Evolutionary conservation across 1,139 yeast species (phyloP), one percentile per base, ranked within the genome.

Genomic region (Saccharomyces hybrid): DNA sequence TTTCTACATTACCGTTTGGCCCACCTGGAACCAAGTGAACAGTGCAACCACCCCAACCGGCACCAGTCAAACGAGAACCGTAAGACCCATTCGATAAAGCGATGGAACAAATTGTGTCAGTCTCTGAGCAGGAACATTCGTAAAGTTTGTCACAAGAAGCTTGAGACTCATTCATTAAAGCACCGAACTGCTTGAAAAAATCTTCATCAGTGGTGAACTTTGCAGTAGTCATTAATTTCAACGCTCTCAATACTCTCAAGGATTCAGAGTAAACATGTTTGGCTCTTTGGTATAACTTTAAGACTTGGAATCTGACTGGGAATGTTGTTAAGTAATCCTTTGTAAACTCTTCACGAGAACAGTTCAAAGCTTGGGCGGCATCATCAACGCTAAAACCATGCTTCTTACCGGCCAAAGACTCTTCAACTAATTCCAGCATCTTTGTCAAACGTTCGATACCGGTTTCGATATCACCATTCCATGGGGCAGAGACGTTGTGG

Each of bases 31-130:
- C 82, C 54, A 85, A 70, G 66, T 84, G 88, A 16, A 85, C 86
- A 0, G 86, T 76, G 27, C 84, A 82, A 2, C 91, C 91, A 42
- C 91, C 91, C 78, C 84, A 85, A 2, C 91, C 91, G 5, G 91
- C 90, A 28, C 91, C 91, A 3, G 91, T 85, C 46, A 84, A 79
- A 58, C 91, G 75, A 2, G 88, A 81, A 12, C 91, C 91, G 57
- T 72, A 75, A 1, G 88, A 74, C 1, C 90, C 90, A 58, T 79
- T 75, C 1, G 62, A 65, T 14, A 73, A 69, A 2, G 88, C 88
- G 58, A 84, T 76, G 9, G 61, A 54, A 64, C 86, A 81, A 32
- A 85, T 69, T 9, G 70, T 70, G 55, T 81, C 82, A 54, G 81
- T 77, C 59, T 77, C 83, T 11, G 73, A 75, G 55, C 78, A 77